Evolutionary conservation across 192 early-diverging fungal species (phyloP), one percentile per base, ranked within the genome.

Genomic region (Spizellomyces punctatus): DNA sequence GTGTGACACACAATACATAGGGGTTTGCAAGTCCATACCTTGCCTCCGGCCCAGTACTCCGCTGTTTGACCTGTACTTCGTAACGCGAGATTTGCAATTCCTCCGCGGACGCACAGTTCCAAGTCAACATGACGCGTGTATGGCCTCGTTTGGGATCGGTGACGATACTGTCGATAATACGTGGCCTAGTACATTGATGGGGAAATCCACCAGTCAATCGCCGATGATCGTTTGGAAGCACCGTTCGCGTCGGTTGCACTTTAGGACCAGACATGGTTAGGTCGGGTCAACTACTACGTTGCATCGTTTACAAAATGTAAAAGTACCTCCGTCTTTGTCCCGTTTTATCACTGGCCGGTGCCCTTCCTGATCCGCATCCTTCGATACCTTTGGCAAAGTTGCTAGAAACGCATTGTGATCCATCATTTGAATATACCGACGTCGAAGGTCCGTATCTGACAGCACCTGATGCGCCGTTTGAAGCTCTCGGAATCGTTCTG

Each of bases 401-500:
- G 73, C 73, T 2, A 75, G 65, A 60, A 75, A 75, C 0, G 65
- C 65, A 27, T 36, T 69, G 66, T 75, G 73, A 52, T 75, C 65
- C 64, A 67, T 75, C 73, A 75, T 75, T 45, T 75, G 73, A 17
- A 75, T 75, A 46, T 75, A 75, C 6, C 65, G 73, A 16, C 73
- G 65, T 7, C 73, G 57, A 14, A 75, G 73, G 42, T 75, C 73
- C 4, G 65, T 55, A 44, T 75, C 73, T 8, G 66, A 49, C 16
- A 75, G 59, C 22, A 75, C 73, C 59, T 75, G 73, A 47, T 75
- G 58, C 27, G 73, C 73, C 36, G 73, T 75, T 55, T 75, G 73
- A 36, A 75, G 55, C 47, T 75, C 73, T 46, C 56, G 59, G 46
- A 75, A 67, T 17, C 64, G 66, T 43, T 75, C 27, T 36, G 27